These are phyloP conservation scores for Candida sonorensis DNA, from an alignment of 805 yeast genomes.

Conservation along the genomic window DNA sequence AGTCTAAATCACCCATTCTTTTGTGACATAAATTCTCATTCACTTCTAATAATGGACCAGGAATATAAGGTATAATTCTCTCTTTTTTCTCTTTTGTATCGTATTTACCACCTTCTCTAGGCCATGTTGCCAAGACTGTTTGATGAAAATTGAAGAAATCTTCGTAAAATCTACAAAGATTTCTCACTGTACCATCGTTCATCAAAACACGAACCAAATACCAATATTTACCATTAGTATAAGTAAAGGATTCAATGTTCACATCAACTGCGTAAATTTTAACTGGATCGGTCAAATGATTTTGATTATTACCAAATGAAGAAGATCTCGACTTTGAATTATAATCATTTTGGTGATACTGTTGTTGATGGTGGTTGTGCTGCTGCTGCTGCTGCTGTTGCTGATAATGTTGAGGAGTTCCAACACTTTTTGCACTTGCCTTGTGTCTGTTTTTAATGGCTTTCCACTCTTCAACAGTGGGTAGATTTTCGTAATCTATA, in stretches of 20 bases:
- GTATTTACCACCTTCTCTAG: constrained; percentile 82
- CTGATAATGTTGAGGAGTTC: constrained; percentile 11
- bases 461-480: constrained; percentile 96
- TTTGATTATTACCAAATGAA: constrained; percentile 7
- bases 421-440: constrained; percentile 60
- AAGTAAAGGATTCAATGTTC: constrained; percentile 69
- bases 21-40: constrained; percentile 61
- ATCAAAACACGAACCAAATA: constrained; percentile 65
- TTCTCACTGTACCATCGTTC: constrained; percentile 61
- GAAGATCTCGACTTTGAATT: constrained; percentile 8
- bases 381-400: constrained; percentile 9
- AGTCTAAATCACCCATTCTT: constrained; percentile 48
- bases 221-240: constrained; percentile 86
- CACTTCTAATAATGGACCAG: constrained; percentile 91
- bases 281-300: constrained; percentile 5
- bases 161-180: constrained; percentile 83
- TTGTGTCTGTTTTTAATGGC: constrained; percentile 83
- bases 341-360: constrained; percentile 8
- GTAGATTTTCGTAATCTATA: constrained; percentile 63
- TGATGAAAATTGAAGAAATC: constrained; percentile 95
- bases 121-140: constrained; percentile 71
- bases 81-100: constrained; percentile 68
- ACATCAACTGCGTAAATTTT: constrained; percentile 45
- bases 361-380: constrained; percentile 8
- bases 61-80: constrained; percentile 86